A percentile compares a stretch with the other conserved stretches of the same genome.
These are phyloP conservation scores for Lithospermum erythrorhizon DNA, from an alignment of 257 asterid genomes.

Conservation along the genomic window DNA sequence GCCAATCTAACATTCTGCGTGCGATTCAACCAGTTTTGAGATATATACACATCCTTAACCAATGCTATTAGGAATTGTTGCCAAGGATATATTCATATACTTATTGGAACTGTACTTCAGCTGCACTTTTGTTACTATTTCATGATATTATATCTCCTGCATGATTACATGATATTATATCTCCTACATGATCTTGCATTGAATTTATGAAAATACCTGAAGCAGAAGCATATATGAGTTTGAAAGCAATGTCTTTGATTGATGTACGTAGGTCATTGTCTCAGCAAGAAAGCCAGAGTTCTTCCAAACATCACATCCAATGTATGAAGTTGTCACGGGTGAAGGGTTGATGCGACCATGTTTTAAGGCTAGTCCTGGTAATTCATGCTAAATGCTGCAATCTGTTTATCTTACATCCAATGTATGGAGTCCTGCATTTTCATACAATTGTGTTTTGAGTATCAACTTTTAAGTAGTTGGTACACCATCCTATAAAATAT, in stretches of 20 bases:
- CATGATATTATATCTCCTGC: no score
- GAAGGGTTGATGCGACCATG: constrained; percentile 94
- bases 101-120: neutral
- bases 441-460: no score
- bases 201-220: neutral
- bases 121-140: neutral
- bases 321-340: constrained; percentile 87
- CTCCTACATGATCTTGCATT: neutral
- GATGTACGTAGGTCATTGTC: constrained; percentile 55
- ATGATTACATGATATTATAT: no score
- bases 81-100: neutral
- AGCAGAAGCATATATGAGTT: neutral
- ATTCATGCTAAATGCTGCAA: constrained; percentile 7
- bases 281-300: constrained; percentile 91
- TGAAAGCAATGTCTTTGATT: neutral
- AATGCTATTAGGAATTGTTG: neutral
- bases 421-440: neutral
- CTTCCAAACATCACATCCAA: constrained; percentile 79
- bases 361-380: constrained; percentile 73
- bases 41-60: neutral
- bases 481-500: no score
- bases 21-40: neutral
- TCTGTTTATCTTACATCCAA: neutral
- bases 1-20: neutral
- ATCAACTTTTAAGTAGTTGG: no score